Evolutionary conservation across 345 rosid species (phyloP).

Genomic region (Populus tremula): DNA sequence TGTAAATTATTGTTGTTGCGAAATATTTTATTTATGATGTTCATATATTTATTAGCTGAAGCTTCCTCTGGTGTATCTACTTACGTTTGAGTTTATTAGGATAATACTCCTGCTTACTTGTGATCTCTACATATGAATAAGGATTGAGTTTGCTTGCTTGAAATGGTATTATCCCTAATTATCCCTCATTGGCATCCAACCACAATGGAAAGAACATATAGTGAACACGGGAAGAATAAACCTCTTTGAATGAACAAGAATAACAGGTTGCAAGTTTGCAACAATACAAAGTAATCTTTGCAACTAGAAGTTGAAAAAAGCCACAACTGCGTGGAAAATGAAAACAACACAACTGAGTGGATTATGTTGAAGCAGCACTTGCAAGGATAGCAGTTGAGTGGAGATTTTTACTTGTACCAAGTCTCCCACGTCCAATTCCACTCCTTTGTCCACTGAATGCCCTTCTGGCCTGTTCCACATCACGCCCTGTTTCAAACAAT

Average conservation of each 20-base stretch:
- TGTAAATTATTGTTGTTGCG: not conserved
- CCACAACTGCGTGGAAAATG: not conserved
- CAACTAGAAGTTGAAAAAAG: not conserved
- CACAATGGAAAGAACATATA: too few relatives aligned
- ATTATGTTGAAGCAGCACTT: constrained; percentile 30
- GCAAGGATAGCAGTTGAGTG: constrained; percentile 18
- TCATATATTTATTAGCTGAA: not conserved
- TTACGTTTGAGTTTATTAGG: too few relatives aligned
- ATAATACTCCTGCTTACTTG: not conserved
- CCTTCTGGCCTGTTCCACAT: constrained; percentile 33
- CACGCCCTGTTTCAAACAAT: constrained; percentile 32
- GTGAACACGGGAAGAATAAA: not conserved
- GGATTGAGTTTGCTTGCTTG: not conserved
- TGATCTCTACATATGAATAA: not conserved
- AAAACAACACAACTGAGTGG: not conserved
- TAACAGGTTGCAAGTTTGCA: constrained; percentile 42
- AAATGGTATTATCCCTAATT: not conserved
- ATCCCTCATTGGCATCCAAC: not conserved
- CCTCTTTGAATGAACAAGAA: constrained; percentile 6
- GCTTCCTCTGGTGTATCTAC: too few relatives aligned
- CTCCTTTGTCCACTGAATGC: constrained; percentile 38
- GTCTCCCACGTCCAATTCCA: constrained; percentile 44
- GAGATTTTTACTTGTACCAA: constrained; percentile 18
- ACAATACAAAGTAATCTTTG: constrained; percentile 16
- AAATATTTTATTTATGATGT: not conserved